A percentile compares a stretch with the other conserved stretches of the same genome.
phyloP scores from a whole-genome alignment of 768 basidiomycete genomes.

The Glaciozyma martinii region DNA sequence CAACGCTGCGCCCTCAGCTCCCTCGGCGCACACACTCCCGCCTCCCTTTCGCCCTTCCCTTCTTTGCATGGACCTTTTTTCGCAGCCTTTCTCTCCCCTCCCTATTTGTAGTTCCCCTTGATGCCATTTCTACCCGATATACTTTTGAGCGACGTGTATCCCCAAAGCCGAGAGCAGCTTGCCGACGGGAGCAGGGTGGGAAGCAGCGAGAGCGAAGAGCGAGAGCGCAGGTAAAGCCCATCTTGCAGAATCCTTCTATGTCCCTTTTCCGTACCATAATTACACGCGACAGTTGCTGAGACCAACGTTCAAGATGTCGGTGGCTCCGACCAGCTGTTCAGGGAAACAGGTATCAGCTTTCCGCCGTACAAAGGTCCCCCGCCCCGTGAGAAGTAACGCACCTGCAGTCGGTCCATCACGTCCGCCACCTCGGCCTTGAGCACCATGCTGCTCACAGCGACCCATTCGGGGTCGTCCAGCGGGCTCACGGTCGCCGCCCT shows the following conservation, averaged over 20 bases:
- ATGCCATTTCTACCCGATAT: background rate
- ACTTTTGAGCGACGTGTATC: too few species aligned
- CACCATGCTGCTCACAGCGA: conserved; percentile 53
- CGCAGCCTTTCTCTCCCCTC: background rate
- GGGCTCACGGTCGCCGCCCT: conserved; percentile 73
- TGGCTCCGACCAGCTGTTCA: conserved; percentile 58
- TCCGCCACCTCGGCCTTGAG: conserved; percentile 48
- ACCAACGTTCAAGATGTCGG: conserved; percentile 81
- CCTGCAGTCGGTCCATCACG: conserved; percentile 79
- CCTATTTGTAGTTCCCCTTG: background rate
- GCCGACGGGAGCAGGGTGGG: background rate
- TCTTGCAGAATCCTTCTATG: background rate
- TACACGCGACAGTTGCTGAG: conserved; percentile 90
- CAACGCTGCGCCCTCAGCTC: background rate
- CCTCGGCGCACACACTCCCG: background rate
- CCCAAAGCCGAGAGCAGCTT: too few species aligned
- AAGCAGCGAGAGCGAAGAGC: background rate
- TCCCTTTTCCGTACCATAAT: background rate
- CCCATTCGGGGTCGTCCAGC: conserved; percentile 76
- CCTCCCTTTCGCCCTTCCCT: background rate
- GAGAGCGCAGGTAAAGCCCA: background rate
- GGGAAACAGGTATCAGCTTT: background rate
- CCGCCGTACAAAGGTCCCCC: background rate
- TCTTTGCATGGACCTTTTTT: background rate
- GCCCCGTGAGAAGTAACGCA: background rate